Conservation (phyloP, 2,329 filamentous ascomycete species). For the Talaromyces pinophilus region DNA sequence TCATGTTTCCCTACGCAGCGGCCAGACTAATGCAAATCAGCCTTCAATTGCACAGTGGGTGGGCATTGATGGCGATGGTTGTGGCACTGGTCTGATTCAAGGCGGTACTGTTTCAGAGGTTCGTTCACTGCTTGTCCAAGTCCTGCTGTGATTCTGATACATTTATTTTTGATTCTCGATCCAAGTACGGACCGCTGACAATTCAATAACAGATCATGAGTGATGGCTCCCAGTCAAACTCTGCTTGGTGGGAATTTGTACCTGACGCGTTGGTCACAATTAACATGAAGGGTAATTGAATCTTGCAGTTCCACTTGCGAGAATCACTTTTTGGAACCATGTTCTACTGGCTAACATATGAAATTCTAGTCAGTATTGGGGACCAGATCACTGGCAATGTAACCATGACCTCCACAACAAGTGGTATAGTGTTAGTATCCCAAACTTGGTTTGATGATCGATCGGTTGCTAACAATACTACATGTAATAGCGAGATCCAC, state of each 20-base stretch:
- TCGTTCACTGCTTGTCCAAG: background rate
- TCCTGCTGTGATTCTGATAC: background rate
- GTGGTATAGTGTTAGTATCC: background rate
- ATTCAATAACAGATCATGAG: background rate
- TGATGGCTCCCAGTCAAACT: background rate
- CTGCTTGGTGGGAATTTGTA: background rate
- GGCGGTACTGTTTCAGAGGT: background rate
- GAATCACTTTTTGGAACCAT: background rate
- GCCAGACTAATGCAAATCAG: background rate
- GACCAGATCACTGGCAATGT: background rate
- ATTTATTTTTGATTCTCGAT: background rate
- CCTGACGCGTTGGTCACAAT: background rate
- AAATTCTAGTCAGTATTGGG: background rate
- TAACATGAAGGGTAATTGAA: background rate
- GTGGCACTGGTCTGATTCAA: background rate
- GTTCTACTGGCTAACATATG: background rate
- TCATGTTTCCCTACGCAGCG: background rate
- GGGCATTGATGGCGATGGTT: background rate
- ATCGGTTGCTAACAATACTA: background rate
- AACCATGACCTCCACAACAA: background rate
- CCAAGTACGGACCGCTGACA: background rate
- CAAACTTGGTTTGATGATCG: background rate
- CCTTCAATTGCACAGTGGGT: background rate
- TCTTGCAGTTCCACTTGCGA: background rate
- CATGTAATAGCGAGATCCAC: background rate